Evolutionary conservation across 2,329 filamentous ascomycete species (phyloP), one percentile per base, ranked within the genome.

Genomic region (Sclerotiophoma versabilis): DNA sequence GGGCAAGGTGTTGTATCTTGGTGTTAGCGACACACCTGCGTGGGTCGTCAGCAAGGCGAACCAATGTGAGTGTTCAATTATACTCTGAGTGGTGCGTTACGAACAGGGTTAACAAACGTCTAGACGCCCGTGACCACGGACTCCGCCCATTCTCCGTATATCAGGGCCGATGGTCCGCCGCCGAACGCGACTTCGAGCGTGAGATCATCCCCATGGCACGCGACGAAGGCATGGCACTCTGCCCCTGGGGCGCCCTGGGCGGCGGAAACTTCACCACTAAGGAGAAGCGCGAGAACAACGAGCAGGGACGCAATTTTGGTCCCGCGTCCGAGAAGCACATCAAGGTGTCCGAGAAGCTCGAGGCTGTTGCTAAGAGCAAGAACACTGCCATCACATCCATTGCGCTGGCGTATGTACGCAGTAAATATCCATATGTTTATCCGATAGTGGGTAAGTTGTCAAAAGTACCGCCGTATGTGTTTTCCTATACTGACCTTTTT

Each of bases 401-500:
- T 22, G 89, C 88, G 17, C 72, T 93, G 29, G 89, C 89, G 1
- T 92, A 92, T 67, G 84, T 92, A 5, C 81, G 89, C 78, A 81
- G n/a, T n/a, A n/a, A n/a, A n/a, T n/a, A n/a, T n/a, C n/a, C n/a
- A n/a, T n/a, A n/a, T n/a, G n/a, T n/a, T n/a, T n/a, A n/a, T n/a
- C n/a, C n/a, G n/a, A n/a, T n/a, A n/a, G n/a, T n/a, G n/a, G n/a
- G n/a, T n/a, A n/a, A n/a, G n/a, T n/a, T n/a, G n/a, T n/a, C n/a
- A n/a, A 63, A 92, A 92, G 76, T 79, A 84, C 0, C n/a, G n/a
- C 85, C 88, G 0, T 87, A 89, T 58, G 88, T 92, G 10, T 91
- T n/a, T n/a, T n/a, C n/a, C n/a, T n/a, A n/a, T n/a, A n/a, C n/a
- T n/a, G n/a, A 90, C 65, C 90, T 90, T 0, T 86, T 93, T 27